phyloP scores from a whole-genome alignment of 2,329 filamentous ascomycete species.

The Fusarium vanettenii region DNA sequence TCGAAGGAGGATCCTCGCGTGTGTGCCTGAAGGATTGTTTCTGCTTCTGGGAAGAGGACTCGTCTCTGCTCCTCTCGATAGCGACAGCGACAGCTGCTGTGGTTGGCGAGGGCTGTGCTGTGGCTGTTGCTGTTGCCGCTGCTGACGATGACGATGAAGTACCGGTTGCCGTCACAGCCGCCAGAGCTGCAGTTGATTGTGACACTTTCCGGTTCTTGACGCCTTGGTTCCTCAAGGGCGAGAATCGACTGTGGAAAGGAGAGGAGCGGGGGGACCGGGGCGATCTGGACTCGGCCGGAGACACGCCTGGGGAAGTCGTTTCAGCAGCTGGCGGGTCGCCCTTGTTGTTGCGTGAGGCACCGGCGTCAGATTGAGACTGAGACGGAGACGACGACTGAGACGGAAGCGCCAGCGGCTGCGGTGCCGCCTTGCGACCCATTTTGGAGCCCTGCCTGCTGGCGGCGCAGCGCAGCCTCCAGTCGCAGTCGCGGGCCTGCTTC shows the following conservation, averaged over 20 bases:
- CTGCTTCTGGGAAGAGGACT: conserved; percentile 36
- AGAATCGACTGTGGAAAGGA: conserved; percentile 57
- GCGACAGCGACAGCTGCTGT: conserved; percentile 30
- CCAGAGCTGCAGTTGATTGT: conserved; percentile 38
- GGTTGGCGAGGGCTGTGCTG: conserved; percentile 21
- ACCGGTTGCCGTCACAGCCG: conserved; percentile 16
- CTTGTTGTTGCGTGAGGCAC: conserved; percentile 47
- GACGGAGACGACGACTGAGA: conserved; percentile 34
- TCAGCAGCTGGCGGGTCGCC: conserved; percentile 47
- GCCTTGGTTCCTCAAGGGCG: conserved; percentile 45
- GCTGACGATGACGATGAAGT: conserved; percentile 8
- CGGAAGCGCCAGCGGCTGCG: conserved; percentile 65
- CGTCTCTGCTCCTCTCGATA: conserved; percentile 30
- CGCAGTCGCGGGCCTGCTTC: conserved; percentile 38
- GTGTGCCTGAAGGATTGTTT: conserved; percentile 40
- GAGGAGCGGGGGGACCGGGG: conserved; percentile 59
- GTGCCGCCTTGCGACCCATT: conserved; percentile 70
- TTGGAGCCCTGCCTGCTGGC: conserved; percentile 42
- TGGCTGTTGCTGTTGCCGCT: background rate
- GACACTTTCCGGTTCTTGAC: conserved; percentile 40
- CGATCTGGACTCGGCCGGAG: conserved; percentile 53
- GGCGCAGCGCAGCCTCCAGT: conserved; percentile 36
- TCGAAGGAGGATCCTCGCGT: conserved; percentile 38
- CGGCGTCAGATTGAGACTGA: conserved; percentile 50
- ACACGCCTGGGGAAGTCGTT: conserved; percentile 45